A percentile compares a stretch with the other conserved stretches of the same genome.
Evolutionary conservation across 495 filamentous ascomycete genomes (phyloP).

Genomic region (Aspergillus bridgeri): DNA sequence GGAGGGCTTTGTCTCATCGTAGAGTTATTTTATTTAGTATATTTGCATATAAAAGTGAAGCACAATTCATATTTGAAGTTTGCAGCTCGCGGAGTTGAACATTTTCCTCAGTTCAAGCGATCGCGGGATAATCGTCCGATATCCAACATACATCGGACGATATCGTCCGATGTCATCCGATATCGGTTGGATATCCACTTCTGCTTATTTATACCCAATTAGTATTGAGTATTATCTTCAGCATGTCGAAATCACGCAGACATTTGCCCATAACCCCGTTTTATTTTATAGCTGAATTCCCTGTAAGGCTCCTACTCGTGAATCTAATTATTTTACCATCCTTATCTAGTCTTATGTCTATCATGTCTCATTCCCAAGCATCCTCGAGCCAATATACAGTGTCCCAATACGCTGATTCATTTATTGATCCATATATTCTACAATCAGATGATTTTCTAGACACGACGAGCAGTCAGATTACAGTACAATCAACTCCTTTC

Average conservation of each 20-base stretch:
- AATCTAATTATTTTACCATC: background rate
- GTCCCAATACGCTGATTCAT: background rate
- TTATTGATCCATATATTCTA: slow-evolving; percentile 6
- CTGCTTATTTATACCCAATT: background rate
- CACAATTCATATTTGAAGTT: background rate
- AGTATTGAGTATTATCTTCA: slow-evolving; percentile 1
- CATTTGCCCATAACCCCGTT: background rate
- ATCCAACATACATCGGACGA: background rate
- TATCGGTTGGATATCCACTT: background rate
- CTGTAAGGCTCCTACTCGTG: background rate
- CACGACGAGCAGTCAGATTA: background rate
- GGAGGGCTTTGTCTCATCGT: too few relatives aligned
- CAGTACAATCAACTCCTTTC: background rate
- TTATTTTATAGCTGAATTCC: background rate
- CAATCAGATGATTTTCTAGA: slow-evolving; percentile 8
- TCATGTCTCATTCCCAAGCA: slow-evolving; percentile 5
- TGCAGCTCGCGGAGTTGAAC: background rate
- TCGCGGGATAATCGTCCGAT: background rate
- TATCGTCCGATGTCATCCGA: too few relatives aligned
- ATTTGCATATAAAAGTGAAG: slow-evolving; percentile 1
- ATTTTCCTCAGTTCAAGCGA: background rate
- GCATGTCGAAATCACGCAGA: background rate
- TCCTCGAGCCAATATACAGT: background rate
- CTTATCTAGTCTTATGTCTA: background rate
- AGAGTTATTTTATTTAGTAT: background rate